Evolutionary conservation across 805 yeast species (phyloP).

Genomic region (Candida oleophila): DNA sequence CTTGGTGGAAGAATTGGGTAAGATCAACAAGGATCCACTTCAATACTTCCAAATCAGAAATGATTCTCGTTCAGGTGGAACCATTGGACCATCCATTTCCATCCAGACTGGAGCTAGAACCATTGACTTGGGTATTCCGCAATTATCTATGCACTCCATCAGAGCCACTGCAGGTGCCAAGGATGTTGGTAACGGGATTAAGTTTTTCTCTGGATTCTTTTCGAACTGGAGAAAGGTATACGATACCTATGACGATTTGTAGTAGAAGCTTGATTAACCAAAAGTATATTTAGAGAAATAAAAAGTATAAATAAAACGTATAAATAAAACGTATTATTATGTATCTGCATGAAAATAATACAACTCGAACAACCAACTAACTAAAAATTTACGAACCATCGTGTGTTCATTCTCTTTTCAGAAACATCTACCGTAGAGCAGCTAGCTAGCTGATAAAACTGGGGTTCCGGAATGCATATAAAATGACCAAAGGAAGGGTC

Average conservation of each 20-base stretch:
- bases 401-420: no score
- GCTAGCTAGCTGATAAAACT: no score
- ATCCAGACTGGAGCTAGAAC: constrained; percentile 71
- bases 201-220: constrained; percentile 71
- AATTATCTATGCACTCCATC: constrained; percentile 82
- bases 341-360: no score
- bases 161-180: constrained; percentile 78
- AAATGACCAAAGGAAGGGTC: no score
- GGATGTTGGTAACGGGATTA: constrained; percentile 73
- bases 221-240: constrained; percentile 62
- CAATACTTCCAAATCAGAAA: constrained; percentile 88
- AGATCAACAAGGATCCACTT: constrained; percentile 57
- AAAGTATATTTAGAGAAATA: background rate
- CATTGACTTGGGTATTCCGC: constrained; percentile 80
- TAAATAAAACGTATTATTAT: no score
- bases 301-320: background rate
- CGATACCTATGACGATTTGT: constrained; percentile 51
- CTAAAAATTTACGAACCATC: no score
- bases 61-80: constrained; percentile 83
- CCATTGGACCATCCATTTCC: constrained; percentile 76
- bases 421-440: no score
- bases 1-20: constrained; percentile 67
- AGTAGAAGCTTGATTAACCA: constrained; percentile 3
- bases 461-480: no score
- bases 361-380: no score